phyloP scores from a whole-genome alignment of 108 stramenopile species.

The Ochromonas danica region DNA sequence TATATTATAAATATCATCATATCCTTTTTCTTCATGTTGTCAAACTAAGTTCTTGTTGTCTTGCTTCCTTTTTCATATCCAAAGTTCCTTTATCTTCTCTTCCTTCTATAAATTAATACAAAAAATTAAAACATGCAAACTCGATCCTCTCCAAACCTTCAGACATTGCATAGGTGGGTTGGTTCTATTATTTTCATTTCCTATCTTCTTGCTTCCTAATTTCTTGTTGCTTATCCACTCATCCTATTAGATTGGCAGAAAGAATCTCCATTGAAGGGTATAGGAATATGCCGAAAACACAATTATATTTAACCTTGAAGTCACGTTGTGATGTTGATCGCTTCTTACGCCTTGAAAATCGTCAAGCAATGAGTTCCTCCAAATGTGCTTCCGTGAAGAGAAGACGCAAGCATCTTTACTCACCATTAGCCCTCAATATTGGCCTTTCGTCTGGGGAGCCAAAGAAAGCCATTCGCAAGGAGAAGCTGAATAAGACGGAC shows the following conservation, averaged over 20 bases:
- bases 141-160: neutral
- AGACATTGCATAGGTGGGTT: neutral
- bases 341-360: neutral
- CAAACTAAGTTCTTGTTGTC: no score
- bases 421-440: neutral
- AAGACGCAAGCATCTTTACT: neutral
- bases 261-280: neutral
- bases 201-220: neutral
- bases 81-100: no score
- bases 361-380: neutral
- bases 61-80: no score
- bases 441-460: neutral
- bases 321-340: neutral
- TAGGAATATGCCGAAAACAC: neutral
- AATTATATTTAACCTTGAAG: neutral
- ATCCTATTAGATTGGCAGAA: neutral
- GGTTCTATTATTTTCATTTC: neutral
- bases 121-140: no score
- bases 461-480: constrained; percentile 12
- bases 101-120: no score
- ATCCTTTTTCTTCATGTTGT: no score
- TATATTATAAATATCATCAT: no score
- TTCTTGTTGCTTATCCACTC: neutral
- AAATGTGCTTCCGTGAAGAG: neutral
- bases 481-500: constrained; percentile 18